phyloP scores from a whole-genome alignment of 2,329 filamentous ascomycete genomes.

The Paecilomyces fulvus region DNA sequence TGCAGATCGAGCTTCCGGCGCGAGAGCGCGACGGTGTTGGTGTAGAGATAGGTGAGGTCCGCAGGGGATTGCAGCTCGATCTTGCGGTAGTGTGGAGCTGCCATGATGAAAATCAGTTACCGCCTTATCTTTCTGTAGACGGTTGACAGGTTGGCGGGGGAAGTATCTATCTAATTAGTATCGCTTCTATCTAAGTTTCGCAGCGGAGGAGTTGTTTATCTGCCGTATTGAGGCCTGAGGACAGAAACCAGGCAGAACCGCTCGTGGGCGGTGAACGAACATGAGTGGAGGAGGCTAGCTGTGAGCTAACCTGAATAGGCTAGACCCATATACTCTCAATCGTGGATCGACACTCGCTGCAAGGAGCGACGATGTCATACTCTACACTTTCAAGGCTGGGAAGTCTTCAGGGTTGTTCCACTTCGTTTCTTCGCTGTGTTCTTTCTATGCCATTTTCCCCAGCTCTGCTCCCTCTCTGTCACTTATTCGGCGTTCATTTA shows the following conservation, averaged over 20 bases:
- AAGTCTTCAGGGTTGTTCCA: neutral
- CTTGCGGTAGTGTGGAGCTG: slow-evolving; percentile 37
- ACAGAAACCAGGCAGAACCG: neutral
- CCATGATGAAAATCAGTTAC: slow-evolving; percentile 11
- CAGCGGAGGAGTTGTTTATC: neutral
- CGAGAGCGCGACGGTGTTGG: slow-evolving; percentile 36
- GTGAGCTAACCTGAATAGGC: neutral
- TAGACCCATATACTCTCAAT: neutral
- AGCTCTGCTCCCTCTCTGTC: neutral
- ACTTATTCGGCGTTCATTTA: neutral
- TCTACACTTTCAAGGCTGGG: neutral
- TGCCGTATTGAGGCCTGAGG: neutral
- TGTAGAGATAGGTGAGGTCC: slow-evolving; percentile 42
- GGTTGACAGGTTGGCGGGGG: neutral
- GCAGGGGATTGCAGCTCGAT: slow-evolving; percentile 43
- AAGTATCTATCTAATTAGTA: neutral
- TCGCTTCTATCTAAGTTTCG: neutral
- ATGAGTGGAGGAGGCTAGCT: neutral
- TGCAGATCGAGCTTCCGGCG: slow-evolving; percentile 42
- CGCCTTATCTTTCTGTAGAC: neutral
- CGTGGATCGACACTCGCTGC: neutral
- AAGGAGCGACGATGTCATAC: neutral
- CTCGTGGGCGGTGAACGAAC: neutral
- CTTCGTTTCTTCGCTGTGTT: neutral
- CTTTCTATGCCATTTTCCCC: neutral